Conservation (phyloP, 495 filamentous ascomycete species). For the Achaetomiella virescens region DNA sequence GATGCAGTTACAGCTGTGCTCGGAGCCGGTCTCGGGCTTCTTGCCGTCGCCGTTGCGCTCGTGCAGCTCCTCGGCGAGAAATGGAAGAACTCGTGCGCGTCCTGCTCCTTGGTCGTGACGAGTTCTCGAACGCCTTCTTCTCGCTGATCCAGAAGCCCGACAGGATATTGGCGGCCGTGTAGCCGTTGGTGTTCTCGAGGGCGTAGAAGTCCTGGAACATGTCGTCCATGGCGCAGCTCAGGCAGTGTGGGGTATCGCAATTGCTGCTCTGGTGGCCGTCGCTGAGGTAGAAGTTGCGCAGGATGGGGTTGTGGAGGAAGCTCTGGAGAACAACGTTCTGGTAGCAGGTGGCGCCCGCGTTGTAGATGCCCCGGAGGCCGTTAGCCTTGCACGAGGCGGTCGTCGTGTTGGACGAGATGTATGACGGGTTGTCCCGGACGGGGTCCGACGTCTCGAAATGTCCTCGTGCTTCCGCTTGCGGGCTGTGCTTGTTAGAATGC, state of each 20-base stretch:
- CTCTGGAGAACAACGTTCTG: conserved; percentile 86
- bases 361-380: conserved; percentile 81
- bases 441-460: conserved; percentile 42
- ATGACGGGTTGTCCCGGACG: conserved; percentile 52
- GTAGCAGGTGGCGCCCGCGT: conserved; percentile 91
- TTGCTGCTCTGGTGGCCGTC: conserved; percentile 71
- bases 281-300: conserved; percentile 78
- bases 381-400: conserved; percentile 61
- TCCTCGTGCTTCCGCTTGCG: conserved; percentile 59
- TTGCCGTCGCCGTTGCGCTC: conserved; percentile 55
- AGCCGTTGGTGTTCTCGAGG: conserved; percentile 71
- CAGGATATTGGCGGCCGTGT: conserved; percentile 75
- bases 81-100: conserved; percentile 96
- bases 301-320: conserved; percentile 79
- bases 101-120: conserved; percentile 87
- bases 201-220: conserved; percentile 88
- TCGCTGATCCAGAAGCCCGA: conserved; percentile 71
- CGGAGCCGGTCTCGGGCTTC: conserved; percentile 48
- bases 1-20: conserved; percentile 70
- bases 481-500: conserved; percentile 8
- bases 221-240: conserved; percentile 83
- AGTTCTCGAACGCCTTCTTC: conserved; percentile 57
- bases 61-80: conserved; percentile 81
- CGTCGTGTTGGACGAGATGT: conserved; percentile 54
- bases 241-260: conserved; percentile 62